phyloP scores from a whole-genome alignment of 306 rosid species.

The Begonia peltatifolia region DNA sequence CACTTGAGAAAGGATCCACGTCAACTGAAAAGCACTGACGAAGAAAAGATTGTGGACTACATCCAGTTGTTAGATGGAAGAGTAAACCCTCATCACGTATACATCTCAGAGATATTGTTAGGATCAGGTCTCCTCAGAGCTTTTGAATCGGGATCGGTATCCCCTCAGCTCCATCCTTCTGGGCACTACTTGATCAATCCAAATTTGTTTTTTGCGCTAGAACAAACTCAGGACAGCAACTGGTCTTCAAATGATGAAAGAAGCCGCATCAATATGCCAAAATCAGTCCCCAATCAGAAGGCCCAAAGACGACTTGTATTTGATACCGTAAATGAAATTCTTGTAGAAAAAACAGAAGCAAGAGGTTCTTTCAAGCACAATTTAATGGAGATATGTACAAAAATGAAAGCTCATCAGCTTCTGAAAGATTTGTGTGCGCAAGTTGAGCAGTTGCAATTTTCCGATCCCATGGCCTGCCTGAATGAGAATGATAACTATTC shows the following conservation, averaged over 20 bases:
- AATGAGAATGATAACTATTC: constrained; percentile 31
- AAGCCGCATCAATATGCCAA: constrained; percentile 4
- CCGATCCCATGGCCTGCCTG: constrained; percentile 13
- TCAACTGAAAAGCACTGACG: constrained; percentile 16
- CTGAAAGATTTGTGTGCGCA: constrained; percentile 47
- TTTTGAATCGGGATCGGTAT: constrained; percentile 25
- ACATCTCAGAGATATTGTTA: constrained; percentile 48
- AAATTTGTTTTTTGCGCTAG: constrained; percentile 50
- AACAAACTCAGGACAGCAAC: constrained; percentile 25
- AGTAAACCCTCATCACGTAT: constrained; percentile 48
- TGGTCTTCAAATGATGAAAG: constrained; percentile 11
- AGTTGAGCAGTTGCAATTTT: constrained; percentile 45
- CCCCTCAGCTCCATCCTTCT: constrained; percentile 22
- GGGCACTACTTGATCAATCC: constrained; percentile 30
- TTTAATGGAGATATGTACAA: constrained; percentile 19
- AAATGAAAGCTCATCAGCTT: constrained; percentile 30
- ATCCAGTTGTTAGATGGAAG: neutral
- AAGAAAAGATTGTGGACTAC: neutral
- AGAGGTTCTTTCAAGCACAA: constrained; percentile 28
- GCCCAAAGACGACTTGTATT: constrained; percentile 56
- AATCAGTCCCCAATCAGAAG: constrained; percentile 10
- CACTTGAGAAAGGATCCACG: constrained; percentile 30
- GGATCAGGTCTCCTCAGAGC: constrained; percentile 46
- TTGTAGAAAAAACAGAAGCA: constrained; percentile 27
- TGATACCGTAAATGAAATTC: constrained; percentile 52